Evolutionary conservation across 805 yeast species (phyloP), one percentile per base, ranked within the genome.

Genomic region (Candida tammaniensis): DNA sequence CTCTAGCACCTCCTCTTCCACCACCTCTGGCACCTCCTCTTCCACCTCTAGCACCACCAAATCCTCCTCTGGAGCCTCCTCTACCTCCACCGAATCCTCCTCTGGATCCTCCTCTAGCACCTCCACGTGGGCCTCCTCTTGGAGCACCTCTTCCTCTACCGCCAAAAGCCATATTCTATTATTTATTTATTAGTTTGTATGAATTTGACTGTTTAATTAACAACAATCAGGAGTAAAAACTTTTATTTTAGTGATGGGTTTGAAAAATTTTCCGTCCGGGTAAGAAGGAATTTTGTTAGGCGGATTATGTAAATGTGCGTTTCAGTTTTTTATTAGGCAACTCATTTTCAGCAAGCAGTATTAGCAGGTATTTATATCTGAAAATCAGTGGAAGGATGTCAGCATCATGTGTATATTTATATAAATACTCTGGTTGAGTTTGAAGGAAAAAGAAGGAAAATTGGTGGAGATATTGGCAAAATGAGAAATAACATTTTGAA

Each of bases 91-190:
- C 58, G 29, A 51, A 39, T 12, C 48, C 44, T 18, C 61, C 62
- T 32, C 86, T 80, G 42, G 84, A 79, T 39, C 78, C 64, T 32
- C 76, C 73, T 37, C 79, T 76, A 29, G 78, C 78, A 43, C 78
- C 74, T 38, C 72, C 49, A 36, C 64, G 48, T 42, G 47, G 31
- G 31, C 76, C 75, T 33, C 78, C 66, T 36, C 70, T 63, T n/a
- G n/a, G n/a, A n/a, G n/a, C n/a, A 51, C 86, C 82, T 67, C 85
- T 72, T 51, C 85, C 78, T 66, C n/a, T n/a, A n/a, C 81, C 78
- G 60, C 64, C 64, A 50, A 81, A 82, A 59, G 91, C 86, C 95
- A 86, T 86, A 70, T 14, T 26, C 18, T 15, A 8, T 12, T 30
- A 33, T 27, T 18, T 24, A 27, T 26, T 31, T 29, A 24, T 27